A percentile compares a stretch with the other conserved stretches of the same genome.
Conservation (phyloP, 2,329 filamentous ascomycete species). For the Aspergillus oerlinghausenensis region DNA sequence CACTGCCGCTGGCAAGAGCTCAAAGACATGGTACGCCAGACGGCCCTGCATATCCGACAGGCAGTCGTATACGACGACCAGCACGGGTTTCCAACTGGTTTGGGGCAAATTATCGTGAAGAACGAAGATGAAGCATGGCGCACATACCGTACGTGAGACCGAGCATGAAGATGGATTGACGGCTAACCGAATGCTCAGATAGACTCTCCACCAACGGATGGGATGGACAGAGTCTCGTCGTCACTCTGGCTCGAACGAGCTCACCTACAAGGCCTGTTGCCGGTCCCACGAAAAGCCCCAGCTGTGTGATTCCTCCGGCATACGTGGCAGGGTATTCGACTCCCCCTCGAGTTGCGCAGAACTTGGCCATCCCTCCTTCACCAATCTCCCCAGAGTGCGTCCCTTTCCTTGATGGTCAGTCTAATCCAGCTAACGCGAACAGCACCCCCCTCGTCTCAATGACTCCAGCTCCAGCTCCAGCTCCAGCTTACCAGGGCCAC, state of each 20-base stretch:
- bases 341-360: constrained; percentile 26
- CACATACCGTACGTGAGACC: constrained; percentile 34
- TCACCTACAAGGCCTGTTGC: constrained; percentile 40
- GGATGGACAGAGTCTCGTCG: constrained; percentile 41
- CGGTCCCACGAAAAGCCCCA: constrained; percentile 38
- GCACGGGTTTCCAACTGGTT: constrained; percentile 38
- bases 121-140: constrained; percentile 43
- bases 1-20: constrained; percentile 44
- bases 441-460: constrained; percentile 16
- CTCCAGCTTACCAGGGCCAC: constrained; percentile 17
- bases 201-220: constrained; percentile 39
- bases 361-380: constrained; percentile 28
- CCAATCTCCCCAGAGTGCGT: constrained; percentile 36
- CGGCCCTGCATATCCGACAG: constrained; percentile 41
- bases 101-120: constrained; percentile 43
- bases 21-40: constrained; percentile 43
- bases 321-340: constrained; percentile 31
- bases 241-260: constrained; percentile 38
- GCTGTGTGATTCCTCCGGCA: constrained; percentile 21
- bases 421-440: constrained; percentile 2
- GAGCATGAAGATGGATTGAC: not conserved
- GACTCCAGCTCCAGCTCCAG: constrained; percentile 4
- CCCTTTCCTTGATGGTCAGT: not conserved
- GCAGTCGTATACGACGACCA: constrained; percentile 43
- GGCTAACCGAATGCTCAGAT: constrained; percentile 26